A percentile compares a stretch with the other conserved stretches of the same genome.
Conservation (phyloP, 2,329 filamentous ascomycete species). For the Nemania sp. region DNA sequence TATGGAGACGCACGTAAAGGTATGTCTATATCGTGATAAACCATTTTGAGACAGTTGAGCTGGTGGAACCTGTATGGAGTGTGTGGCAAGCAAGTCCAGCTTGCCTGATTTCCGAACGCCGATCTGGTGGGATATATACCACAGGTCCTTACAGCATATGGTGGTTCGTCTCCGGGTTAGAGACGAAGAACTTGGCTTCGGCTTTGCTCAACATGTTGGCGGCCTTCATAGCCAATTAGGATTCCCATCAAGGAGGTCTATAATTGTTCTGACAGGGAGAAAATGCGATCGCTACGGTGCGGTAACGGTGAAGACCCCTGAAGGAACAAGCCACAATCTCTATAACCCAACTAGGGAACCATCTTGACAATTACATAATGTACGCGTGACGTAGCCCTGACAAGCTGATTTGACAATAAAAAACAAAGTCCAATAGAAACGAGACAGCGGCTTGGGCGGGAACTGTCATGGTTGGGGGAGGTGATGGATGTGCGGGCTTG, state of each 20-base stretch:
- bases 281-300: background rate
- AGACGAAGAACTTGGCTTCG: background rate
- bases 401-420: background rate
- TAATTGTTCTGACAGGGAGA: slow-evolving; percentile 18
- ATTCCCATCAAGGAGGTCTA: slow-evolving; percentile 4
- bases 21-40: slow-evolving; percentile 42
- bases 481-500: background rate
- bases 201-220: slow-evolving; percentile 9
- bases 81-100: background rate
- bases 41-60: slow-evolving; percentile 24
- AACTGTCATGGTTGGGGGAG: background rate
- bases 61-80: background rate
- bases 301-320: slow-evolving; percentile 6
- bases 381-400: slow-evolving; percentile 5
- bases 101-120: background rate
- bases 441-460: background rate
- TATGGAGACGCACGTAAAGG: slow-evolving; percentile 42
- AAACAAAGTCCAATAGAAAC: slow-evolving; percentile 16
- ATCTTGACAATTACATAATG: slow-evolving; percentile 24
- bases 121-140: slow-evolving; percentile 7
- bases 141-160: background rate
- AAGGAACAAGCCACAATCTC: slow-evolving; percentile 14
- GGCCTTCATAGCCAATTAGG: background rate
- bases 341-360: background rate
- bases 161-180: background rate